phyloP scores from a whole-genome alignment of 2,329 filamentous ascomycete genomes.

The Xylariaceae sp. region DNA sequence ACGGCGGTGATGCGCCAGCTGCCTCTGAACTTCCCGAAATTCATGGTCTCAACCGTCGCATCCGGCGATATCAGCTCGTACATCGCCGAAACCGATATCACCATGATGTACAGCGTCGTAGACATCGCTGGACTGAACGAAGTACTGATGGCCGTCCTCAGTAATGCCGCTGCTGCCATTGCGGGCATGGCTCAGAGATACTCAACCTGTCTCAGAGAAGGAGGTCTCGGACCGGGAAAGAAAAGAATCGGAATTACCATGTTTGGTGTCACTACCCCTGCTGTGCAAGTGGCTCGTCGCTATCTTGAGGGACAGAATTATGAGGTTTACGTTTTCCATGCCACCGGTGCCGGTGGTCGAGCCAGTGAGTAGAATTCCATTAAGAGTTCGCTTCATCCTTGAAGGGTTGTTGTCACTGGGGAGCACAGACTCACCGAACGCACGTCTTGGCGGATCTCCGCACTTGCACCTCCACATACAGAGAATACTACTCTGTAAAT shows the following conservation, averaged over 20 bases:
- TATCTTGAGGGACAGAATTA: slow-evolving; percentile 43
- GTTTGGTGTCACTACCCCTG: slow-evolving; percentile 69
- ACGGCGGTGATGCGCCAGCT: slow-evolving; percentile 56
- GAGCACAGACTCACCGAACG: too few relatives aligned
- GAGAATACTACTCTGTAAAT: background rate
- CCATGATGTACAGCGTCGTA: slow-evolving; percentile 66
- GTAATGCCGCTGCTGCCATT: slow-evolving; percentile 59
- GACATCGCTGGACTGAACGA: slow-evolving; percentile 63
- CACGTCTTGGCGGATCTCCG: too few relatives aligned
- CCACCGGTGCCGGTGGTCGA: slow-evolving; percentile 61
- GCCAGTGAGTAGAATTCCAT: slow-evolving; percentile 37
- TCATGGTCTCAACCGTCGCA: slow-evolving; percentile 66
- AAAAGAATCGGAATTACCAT: slow-evolving; percentile 61
- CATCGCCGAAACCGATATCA: slow-evolving; percentile 64
- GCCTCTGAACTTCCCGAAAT: slow-evolving; percentile 62
- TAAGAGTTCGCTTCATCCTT: too few relatives aligned
- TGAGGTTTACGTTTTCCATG: slow-evolving; percentile 64
- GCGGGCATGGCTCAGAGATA: slow-evolving; percentile 52
- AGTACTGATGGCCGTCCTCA: slow-evolving; percentile 51
- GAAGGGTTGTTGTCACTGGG: too few relatives aligned
- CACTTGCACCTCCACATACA: too few relatives aligned
- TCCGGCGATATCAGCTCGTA: slow-evolving; percentile 60
- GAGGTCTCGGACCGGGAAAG: slow-evolving; percentile 16
- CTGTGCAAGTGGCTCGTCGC: slow-evolving; percentile 50
- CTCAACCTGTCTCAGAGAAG: slow-evolving; percentile 10